Percentiles rank a stretch among this genome's conserved stretches.
phyloP scores from a whole-genome alignment of 2,329 filamentous ascomycete species.

The Aureobasidium musti region DNA sequence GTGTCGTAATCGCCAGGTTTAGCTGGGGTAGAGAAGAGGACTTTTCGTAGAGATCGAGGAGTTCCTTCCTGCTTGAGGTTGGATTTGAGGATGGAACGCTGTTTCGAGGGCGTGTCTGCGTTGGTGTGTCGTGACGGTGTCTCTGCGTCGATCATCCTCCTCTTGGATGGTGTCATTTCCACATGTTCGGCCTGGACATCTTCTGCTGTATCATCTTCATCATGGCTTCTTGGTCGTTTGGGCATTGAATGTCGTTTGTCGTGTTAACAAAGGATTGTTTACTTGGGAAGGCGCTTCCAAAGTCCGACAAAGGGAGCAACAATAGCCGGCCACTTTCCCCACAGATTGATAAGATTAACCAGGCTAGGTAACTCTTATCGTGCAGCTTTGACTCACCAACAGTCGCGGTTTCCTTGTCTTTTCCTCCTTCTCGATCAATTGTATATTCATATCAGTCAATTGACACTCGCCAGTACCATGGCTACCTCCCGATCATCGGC shows the following conservation, averaged over 20 bases:
- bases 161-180: slow-evolving; percentile 13
- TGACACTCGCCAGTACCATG: slow-evolving; percentile 5
- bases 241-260: slow-evolving; percentile 25
- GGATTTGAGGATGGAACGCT: slow-evolving; percentile 41
- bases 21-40: slow-evolving; percentile 51
- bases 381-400: slow-evolving; percentile 6
- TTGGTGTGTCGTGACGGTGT: slow-evolving; percentile 23
- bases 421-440: not conserved
- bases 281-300: not conserved
- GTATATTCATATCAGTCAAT: not conserved
- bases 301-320: slow-evolving; percentile 14
- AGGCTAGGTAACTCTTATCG: not conserved
- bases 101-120: slow-evolving; percentile 33
- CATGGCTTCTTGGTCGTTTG: slow-evolving; percentile 28
- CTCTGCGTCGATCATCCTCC: slow-evolving; percentile 13
- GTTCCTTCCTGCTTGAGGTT: slow-evolving; percentile 40
- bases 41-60: slow-evolving; percentile 49
- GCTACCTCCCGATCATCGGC: slow-evolving; percentile 14
- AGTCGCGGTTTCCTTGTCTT: not conserved
- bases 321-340: not conserved
- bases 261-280: not conserved
- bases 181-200: not conserved
- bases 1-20: slow-evolving; percentile 42
- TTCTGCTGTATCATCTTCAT: slow-evolving; percentile 12
- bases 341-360: slow-evolving; percentile 20